Base-by-base conservation (phyloP, 78 protist species). In the Emiliania huxleyi region DNA sequence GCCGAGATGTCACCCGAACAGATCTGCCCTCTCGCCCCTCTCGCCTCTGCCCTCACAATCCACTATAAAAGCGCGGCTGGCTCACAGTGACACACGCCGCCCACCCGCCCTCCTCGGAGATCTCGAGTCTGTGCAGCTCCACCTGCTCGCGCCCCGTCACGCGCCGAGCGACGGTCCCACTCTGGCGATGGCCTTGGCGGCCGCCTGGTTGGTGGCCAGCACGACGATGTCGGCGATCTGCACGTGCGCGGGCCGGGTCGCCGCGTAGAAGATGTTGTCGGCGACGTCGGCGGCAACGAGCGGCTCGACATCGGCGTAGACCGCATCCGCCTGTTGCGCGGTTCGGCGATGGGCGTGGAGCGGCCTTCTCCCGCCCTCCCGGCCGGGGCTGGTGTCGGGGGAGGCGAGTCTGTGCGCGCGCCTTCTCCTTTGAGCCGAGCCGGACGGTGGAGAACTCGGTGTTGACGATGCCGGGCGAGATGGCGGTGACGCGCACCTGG, bases 401-500 rank as follows among this genome's bases (percentile, higher is more conserved):
- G n/a, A n/a, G n/a, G n/a, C n/a, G n/a, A n/a, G n/a, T n/a, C n/a
- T n/a, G n/a, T n/a, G n/a, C n/a, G 40, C 91, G 69, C 1, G 97
- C 97, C 94, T 92, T 96, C 22, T 93, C 96, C 0, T 26, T 0
- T 52, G 95, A 96, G 69, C 85, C 83, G n/a, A 95, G 92, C n/a
- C 97, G 88, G 19, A 95, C 95, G 8, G 87, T 18, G 56, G 90
- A 48, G 73, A 96, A 95, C 35, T 96, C 95, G 1, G 97, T 96
- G 43, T 95, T 95, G 8, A 96, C 97, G 18, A 94, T 25, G 43
- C 97, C 97, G 0, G 97, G 97, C 42, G 83, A 69, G 69, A 96
- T 94, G n/a, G 90, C 92, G 44, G 95, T 91, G 0, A 96, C 97
- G 45, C 97, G 71, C 48, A n/a, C n/a, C n/a, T n/a, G n/a, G n/a